phyloP scores from a whole-genome alignment of 345 rosid species.

The Theobroma cacao region DNA sequence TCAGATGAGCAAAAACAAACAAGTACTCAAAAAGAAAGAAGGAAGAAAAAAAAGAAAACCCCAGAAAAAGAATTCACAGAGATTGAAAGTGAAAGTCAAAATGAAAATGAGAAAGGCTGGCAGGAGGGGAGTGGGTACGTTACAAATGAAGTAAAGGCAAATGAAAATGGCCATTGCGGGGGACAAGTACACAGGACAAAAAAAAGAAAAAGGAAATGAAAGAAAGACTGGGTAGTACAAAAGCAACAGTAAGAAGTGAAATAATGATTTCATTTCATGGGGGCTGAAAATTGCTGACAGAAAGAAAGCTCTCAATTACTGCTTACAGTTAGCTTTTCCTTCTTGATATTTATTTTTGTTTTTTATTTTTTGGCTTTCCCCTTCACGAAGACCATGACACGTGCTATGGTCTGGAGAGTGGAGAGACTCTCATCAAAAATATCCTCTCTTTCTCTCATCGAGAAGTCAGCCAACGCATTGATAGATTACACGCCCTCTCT shows the following conservation, averaged over 20 bases:
- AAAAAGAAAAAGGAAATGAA: too few species aligned
- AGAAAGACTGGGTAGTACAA: background rate
- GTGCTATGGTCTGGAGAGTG: background rate
- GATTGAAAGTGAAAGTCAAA: background rate
- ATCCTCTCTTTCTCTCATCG: conserved; percentile 16
- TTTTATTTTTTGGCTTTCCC: background rate
- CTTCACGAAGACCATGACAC: conserved; percentile 1
- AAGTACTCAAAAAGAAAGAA: background rate
- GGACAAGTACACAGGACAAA: background rate
- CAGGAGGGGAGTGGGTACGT: too few species aligned
- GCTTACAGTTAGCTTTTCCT: too few species aligned
- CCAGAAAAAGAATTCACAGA: background rate
- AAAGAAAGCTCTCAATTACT: background rate
- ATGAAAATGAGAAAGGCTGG: background rate
- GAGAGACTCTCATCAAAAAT: background rate
- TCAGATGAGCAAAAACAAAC: background rate
- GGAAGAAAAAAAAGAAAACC: background rate
- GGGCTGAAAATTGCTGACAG: background rate
- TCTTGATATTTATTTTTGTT: too few species aligned
- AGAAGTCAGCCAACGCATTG: conserved; percentile 32
- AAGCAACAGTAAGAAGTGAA: background rate
- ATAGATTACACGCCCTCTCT: conserved; percentile 4
- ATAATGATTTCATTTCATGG: background rate
- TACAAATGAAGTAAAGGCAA: background rate
- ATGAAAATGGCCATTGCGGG: background rate